Evolutionary conservation across 257 asterid genomes (phyloP).

Genomic region (Solanum etuberosum): DNA sequence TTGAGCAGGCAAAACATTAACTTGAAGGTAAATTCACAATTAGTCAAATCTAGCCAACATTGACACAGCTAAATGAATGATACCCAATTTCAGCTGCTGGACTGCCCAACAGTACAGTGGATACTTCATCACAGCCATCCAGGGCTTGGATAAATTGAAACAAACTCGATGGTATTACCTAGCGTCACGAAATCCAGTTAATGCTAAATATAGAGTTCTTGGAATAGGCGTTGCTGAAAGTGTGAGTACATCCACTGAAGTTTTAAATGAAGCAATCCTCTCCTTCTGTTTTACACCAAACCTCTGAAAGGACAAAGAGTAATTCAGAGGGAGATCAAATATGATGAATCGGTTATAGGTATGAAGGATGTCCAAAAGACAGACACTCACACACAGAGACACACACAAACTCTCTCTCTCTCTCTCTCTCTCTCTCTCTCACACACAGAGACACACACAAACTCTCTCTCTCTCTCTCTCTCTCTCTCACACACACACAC

Average conservation of each 20-base stretch:
- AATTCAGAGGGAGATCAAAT: constrained; percentile 3
- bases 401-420: background rate
- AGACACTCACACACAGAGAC: background rate
- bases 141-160: background rate
- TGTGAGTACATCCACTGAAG: constrained; percentile 92
- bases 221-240: constrained; percentile 99
- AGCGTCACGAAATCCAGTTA: constrained; percentile 98
- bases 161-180: constrained; percentile 41
- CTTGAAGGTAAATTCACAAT: background rate
- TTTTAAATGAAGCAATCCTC: constrained; percentile 93
- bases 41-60: background rate
- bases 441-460: background rate
- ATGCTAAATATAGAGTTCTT: constrained; percentile 87
- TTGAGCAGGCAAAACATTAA: background rate
- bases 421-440: background rate
- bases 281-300: constrained; percentile 97
- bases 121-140: background rate
- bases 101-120: background rate
- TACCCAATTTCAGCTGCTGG: background rate
- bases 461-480: background rate
- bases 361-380: background rate
- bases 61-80: background rate
- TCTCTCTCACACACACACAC: background rate
- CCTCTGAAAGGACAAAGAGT: constrained; percentile 47
- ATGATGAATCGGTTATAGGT: background rate